A percentile compares a stretch with the other conserved stretches of the same genome.
Conservation (phyloP, 1,284 basidiomycete genomes). For the Exsudoporus floridanus region DNA sequence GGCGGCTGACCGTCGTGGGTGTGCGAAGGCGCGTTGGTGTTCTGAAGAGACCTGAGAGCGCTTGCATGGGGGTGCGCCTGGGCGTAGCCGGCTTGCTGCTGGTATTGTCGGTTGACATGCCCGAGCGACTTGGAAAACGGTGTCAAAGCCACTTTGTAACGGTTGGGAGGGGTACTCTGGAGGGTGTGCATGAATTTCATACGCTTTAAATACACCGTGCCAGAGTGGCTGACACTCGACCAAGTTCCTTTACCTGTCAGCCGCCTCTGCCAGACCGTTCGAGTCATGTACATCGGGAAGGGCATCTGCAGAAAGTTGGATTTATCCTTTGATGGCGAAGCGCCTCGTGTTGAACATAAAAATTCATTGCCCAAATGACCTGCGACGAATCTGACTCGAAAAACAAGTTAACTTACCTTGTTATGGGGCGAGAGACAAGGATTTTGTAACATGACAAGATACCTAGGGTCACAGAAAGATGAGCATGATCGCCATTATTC, state of each 20-base stretch:
- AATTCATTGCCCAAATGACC: too few relatives aligned
- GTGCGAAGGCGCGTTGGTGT: slow-evolving; percentile 25
- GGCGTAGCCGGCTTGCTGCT: slow-evolving; percentile 16
- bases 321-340: too few relatives aligned
- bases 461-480: background rate
- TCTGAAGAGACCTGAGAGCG: slow-evolving; percentile 24
- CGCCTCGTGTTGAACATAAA: too few relatives aligned
- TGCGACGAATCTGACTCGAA: background rate
- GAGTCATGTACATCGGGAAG: background rate
- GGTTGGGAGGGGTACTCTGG: background rate
- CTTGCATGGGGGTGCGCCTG: slow-evolving; percentile 15
- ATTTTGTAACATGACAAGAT: too few relatives aligned
- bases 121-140: background rate
- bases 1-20: slow-evolving; percentile 16
- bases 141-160: background rate
- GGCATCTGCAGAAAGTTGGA: too few relatives aligned
- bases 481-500: background rate
- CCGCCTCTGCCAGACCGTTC: background rate
- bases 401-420: background rate
- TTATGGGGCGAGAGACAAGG: too few relatives aligned
- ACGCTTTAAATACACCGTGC: slow-evolving; percentile 5
- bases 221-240: background rate
- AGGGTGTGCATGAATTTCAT: background rate
- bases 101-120: slow-evolving; percentile 15
- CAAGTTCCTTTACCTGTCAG: slow-evolving; percentile 1